Evolutionary conservation across 345 rosid species (phyloP).

Genomic region (Syzygium oleosum): DNA sequence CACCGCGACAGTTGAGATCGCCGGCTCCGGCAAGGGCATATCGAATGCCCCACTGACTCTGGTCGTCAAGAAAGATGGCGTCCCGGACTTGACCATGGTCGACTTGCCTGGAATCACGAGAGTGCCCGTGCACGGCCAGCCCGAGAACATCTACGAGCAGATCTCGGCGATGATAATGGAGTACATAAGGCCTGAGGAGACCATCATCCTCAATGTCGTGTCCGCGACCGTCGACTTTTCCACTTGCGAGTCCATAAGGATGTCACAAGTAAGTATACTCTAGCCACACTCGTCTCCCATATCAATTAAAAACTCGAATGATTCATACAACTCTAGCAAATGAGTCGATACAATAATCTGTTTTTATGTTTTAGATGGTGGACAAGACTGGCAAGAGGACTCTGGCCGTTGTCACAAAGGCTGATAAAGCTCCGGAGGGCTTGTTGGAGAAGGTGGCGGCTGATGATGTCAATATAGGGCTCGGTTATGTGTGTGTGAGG

Average conservation of each 20-base stretch:
- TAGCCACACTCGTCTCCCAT: neutral
- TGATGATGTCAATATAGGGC: conserved; percentile 41
- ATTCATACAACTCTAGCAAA: neutral
- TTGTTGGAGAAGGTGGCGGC: conserved; percentile 33
- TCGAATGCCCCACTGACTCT: conserved; percentile 30
- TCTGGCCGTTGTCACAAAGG: conserved; percentile 43
- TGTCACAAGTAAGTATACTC: conserved; percentile 15
- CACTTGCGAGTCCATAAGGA: conserved; percentile 45
- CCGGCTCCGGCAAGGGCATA: conserved; percentile 37
- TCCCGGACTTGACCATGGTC: conserved; percentile 47
- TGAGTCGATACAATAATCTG: neutral
- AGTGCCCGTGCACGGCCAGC: conserved; percentile 42
- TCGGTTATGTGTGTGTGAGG: conserved; percentile 44
- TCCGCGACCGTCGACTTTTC: conserved; percentile 36
- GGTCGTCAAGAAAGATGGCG: conserved; percentile 30
- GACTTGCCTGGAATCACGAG: conserved; percentile 57
- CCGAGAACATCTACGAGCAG: conserved; percentile 39
- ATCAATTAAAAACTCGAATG: neutral
- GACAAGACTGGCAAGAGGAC: conserved; percentile 36
- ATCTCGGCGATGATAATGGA: conserved; percentile 31
- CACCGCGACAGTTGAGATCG: conserved; percentile 29
- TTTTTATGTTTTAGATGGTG: conserved; percentile 1
- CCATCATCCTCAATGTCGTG: conserved; percentile 39
- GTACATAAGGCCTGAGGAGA: conserved; percentile 32
- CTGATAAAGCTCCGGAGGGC: conserved; percentile 43